Evolutionary conservation across 202 grass and related monocot genomes (phyloP), one percentile per base, ranked within the genome.

Genomic region (Hordeum pubiflorum): DNA sequence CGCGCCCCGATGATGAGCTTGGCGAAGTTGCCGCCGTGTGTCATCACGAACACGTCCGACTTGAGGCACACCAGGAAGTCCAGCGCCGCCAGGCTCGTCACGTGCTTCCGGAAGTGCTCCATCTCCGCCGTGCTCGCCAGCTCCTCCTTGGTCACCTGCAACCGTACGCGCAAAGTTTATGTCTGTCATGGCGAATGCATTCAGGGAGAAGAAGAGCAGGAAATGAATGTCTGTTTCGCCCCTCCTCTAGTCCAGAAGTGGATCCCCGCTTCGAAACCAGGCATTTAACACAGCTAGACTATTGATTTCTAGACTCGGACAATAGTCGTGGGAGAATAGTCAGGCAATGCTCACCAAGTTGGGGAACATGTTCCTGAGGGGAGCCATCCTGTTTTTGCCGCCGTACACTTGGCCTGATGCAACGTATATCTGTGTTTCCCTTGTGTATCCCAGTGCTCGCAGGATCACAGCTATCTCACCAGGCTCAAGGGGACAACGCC

Each of bases 291-390:
- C 26, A 0, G 31, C 31, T 32, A 32, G 31, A 5, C 31, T 5
- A 31, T 0, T 69, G 65, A 41, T 69, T 39, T 40, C 2, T 6
- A 40, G 65, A 40, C 4, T 24, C 5, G 2, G 31, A 34, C 34
- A 69, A 20, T 43, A 43, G 66, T 69, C 9, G 31, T 64, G 32
- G 6, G 34, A 36, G 4, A 36, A 36, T 36, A 36, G 34, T 36
- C 39, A 9, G 39, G 39, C 39, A 41, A 41, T 50, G 38, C 56
- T 79, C 79, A 94, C 94, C 86, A 94, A 77, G 82, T 97, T 97
- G n/a, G 94, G 92, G 82, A 97, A 97, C 94, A 97, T 97, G 81
- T 97, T 94, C 74, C 80, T 91, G 33, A 97, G 90, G 36, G 94
- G 94, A 84, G 92, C 90, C 92, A 97, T 91, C 76, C 92, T 74